Percentiles rank a stretch among this genome's conserved stretches.
phyloP scores from a whole-genome alignment of 192 early-diverging fungal genomes.

The Diversispora epigaea region DNA sequence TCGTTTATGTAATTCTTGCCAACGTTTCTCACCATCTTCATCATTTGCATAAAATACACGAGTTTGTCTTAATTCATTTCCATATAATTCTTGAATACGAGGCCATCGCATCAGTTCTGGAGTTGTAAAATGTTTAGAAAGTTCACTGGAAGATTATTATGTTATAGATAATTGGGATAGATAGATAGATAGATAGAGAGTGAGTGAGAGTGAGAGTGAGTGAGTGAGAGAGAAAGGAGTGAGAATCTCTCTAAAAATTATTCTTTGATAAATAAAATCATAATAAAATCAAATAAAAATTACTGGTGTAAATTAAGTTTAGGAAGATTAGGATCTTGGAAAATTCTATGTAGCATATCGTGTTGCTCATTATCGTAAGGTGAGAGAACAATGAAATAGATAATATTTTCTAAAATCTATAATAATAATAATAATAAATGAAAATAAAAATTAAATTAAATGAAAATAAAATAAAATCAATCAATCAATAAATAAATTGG shows the following conservation, averaged over 20 bases:
- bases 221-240: too few relatives aligned
- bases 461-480: background rate
- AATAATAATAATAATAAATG: slow-evolving; percentile 14
- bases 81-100: slow-evolving; percentile 89
- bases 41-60: slow-evolving; percentile 69
- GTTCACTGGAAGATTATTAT: slow-evolving; percentile 51
- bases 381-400: slow-evolving; percentile 85
- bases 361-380: slow-evolving; percentile 97
- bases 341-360: slow-evolving; percentile 86
- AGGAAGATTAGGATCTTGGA: slow-evolving; percentile 75
- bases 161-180: background rate
- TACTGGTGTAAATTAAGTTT: slow-evolving; percentile 77
- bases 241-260: too few relatives aligned
- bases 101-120: slow-evolving; percentile 95
- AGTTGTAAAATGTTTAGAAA: slow-evolving; percentile 87
- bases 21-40: slow-evolving; percentile 77
- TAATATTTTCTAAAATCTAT: slow-evolving; percentile 73
- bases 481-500: too few relatives aligned
- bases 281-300: slow-evolving; percentile 15
- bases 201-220: too few relatives aligned
- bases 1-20: slow-evolving; percentile 84
- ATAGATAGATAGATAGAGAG: background rate
- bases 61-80: slow-evolving; percentile 68
- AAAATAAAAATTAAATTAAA: slow-evolving; percentile 3
- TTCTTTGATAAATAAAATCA: too few relatives aligned